Conservation (phyloP, 192 early-diverging fungal species). For the Jimgerdemannia lactiflua region DNA sequence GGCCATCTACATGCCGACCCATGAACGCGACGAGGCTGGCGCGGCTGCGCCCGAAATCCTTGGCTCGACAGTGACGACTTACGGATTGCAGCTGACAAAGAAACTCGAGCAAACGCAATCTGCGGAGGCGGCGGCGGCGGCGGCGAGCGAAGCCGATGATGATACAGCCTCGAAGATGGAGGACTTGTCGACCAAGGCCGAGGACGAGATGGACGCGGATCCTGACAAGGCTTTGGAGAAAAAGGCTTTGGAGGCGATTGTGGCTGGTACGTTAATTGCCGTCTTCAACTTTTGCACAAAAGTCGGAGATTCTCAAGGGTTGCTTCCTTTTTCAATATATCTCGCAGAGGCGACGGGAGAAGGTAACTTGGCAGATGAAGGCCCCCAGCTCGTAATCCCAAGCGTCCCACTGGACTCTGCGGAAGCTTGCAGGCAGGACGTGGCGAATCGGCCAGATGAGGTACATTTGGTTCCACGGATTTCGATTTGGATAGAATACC, state of each 20-base stretch:
- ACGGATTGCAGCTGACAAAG: conserved; percentile 33
- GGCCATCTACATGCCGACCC: conserved; percentile 24
- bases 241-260: conserved; percentile 37
- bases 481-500: no score
- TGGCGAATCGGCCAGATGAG: conserved; percentile 60
- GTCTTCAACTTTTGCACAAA: not conserved
- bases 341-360: no score
- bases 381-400: conserved; percentile 8
- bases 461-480: no score
- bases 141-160: conserved; percentile 14
- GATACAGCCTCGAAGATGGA: not conserved
- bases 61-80: not conserved
- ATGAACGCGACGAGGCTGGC: conserved; percentile 12
- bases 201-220: conserved; percentile 4
- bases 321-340: no score
- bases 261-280: conserved; percentile 35
- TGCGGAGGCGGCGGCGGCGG: not conserved
- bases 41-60: conserved; percentile 18
- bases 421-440: conserved; percentile 62
- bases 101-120: not conserved
- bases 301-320: conserved; percentile 23
- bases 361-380: conserved; percentile 11
- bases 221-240: conserved; percentile 34
- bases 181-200: conserved; percentile 1
- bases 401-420: conserved; percentile 39